These are phyloP conservation scores for Mycena crocata DNA, from an alignment of 768 basidiomycete species.

Conservation along the genomic window DNA sequence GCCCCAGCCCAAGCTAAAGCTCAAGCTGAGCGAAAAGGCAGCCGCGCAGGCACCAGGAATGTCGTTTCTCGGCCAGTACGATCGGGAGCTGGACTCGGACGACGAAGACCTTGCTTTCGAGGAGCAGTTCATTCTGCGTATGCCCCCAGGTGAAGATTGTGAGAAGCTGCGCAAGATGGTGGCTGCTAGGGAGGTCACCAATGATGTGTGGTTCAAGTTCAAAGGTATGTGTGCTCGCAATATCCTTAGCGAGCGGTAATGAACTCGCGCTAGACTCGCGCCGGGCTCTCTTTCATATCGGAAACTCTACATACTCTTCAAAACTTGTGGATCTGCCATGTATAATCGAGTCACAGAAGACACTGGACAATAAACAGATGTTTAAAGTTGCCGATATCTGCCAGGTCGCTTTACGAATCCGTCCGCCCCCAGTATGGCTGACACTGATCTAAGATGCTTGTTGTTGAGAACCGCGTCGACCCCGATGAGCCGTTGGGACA, in stretches of 20 bases:
- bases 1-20: conserved; percentile 82
- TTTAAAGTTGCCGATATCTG: conserved; percentile 99
- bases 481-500: conserved; percentile 75
- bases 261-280: conserved; percentile 76
- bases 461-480: conserved; percentile 81
- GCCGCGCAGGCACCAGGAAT: conserved; percentile 85
- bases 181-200: conserved; percentile 76
- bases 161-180: conserved; percentile 87
- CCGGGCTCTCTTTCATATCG: conserved; percentile 89
- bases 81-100: conserved; percentile 94
- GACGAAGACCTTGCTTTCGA: conserved; percentile 96
- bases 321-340: conserved; percentile 97
- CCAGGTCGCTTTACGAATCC: conserved; percentile 68
- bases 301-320: conserved; percentile 82
- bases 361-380: conserved; percentile 95
- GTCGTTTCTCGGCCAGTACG: conserved; percentile 92
- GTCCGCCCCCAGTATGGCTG: conserved; percentile 26
- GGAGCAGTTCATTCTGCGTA: conserved; percentile 94
- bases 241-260: conserved; percentile 9
- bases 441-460: conserved; percentile 78
- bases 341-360: conserved; percentile 95
- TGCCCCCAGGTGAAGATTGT: conserved; percentile 87
- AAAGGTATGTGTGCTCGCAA: conserved; percentile 71
- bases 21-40: conserved; percentile 88
- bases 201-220: conserved; percentile 98